A percentile compares a stretch with the other conserved stretches of the same genome.
These are phyloP conservation scores for Arxiozyma slooffiae DNA, from an alignment of 1,139 yeast genomes.

Conservation along the genomic window DNA sequence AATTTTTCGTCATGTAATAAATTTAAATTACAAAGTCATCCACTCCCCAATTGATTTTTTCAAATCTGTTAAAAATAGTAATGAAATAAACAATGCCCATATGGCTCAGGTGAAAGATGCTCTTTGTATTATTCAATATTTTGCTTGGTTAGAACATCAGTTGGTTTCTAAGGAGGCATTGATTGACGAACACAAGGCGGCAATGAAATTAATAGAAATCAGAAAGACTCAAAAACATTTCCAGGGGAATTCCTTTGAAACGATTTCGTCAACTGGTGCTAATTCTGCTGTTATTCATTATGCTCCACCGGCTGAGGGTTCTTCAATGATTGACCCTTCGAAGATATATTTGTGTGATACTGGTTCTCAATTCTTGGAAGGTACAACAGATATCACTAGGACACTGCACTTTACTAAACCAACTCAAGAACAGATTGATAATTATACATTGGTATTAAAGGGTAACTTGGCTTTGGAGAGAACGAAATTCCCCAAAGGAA, in stretches of 20 bases:
- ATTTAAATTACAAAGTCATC: conserved; percentile 36
- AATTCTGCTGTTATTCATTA: conserved; percentile 93
- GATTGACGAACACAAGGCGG: conserved; percentile 74
- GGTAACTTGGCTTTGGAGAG: conserved; percentile 79
- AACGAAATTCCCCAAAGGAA: conserved; percentile 75
- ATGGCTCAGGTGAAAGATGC: conserved; percentile 83
- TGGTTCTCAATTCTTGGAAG: conserved; percentile 89
- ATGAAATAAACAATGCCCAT: conserved; percentile 68
- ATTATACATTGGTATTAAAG: conserved; percentile 83
- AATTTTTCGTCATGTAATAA: conserved; percentile 44
- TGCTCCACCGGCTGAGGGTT: conserved; percentile 54
- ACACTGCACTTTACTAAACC: conserved; percentile 78
- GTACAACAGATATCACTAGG: conserved; percentile 94
- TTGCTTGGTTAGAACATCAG: conserved; percentile 77
- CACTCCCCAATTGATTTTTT: conserved; percentile 57
- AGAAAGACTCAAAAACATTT: conserved; percentile 55
- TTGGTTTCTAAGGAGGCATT: conserved; percentile 45
- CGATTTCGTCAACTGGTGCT: conserved; percentile 87
- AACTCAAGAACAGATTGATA: conserved; percentile 51
- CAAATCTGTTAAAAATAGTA: conserved; percentile 67
- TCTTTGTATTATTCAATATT: conserved; percentile 63
- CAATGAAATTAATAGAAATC: conserved; percentile 53
- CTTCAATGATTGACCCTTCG: conserved; percentile 60
- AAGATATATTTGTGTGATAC: conserved; percentile 82
- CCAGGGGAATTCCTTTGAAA: conserved; percentile 79